Conservation (phyloP, 805 yeast species). For the Deakozyma indianensis region DNA sequence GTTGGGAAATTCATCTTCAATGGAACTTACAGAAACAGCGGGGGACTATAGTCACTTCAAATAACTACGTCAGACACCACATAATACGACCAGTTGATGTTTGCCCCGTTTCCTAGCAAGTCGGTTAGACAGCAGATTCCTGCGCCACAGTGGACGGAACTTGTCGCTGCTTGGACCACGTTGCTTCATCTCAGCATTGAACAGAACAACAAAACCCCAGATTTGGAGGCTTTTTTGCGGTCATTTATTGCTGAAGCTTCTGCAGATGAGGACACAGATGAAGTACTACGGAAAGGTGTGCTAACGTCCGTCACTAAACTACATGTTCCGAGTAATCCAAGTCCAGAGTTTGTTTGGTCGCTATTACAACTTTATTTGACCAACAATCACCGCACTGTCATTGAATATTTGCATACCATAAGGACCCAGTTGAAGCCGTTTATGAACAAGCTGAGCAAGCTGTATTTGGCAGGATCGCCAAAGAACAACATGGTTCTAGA, state of each 20-base stretch:
- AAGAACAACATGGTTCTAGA: neutral
- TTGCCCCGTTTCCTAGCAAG: neutral
- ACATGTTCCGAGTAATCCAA: neutral
- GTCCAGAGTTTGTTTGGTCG: constrained; percentile 13
- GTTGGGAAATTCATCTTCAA: neutral
- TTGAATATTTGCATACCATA: constrained; percentile 3
- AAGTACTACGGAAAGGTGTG: neutral
- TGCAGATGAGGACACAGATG: neutral
- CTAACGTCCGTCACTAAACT: neutral
- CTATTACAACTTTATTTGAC: constrained; percentile 13
- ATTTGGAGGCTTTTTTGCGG: neutral
- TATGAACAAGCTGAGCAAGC: neutral
- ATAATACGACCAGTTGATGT: too few relatives aligned
- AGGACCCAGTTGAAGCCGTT: neutral
- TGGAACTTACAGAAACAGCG: neutral
- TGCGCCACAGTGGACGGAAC: neutral
- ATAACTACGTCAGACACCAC: too few relatives aligned
- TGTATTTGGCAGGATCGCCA: neutral
- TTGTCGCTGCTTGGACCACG: neutral
- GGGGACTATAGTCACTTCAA: neutral
- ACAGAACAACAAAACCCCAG: neutral
- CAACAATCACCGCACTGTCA: constrained; percentile 6
- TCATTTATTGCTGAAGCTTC: neutral
- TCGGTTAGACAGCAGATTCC: neutral
- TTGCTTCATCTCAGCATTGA: neutral